Percentiles rank a stretch among this genome's conserved stretches.
phyloP scores from a whole-genome alignment of 73 alveolate genomes.

The Paramecium pentaurelia region DNA sequence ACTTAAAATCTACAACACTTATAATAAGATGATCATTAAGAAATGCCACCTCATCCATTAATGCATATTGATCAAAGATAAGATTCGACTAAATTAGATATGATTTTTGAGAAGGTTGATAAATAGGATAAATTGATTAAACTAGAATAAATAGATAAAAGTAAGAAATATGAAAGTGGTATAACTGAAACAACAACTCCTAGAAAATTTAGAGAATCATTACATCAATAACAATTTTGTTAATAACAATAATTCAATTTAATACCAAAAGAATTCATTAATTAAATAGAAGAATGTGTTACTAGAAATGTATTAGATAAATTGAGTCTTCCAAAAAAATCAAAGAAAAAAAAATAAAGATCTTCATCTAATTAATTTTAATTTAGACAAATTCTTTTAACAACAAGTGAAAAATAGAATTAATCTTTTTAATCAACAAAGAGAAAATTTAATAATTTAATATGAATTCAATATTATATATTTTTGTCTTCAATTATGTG shows the following conservation, averaged over 20 bases:
- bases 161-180: background rate
- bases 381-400: background rate
- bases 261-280: background rate
- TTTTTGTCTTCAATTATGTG: background rate
- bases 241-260: background rate
- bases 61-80: background rate
- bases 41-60: constrained; percentile 1
- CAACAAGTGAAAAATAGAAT: background rate
- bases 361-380: background rate
- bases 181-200: background rate
- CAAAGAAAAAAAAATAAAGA: background rate
- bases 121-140: background rate
- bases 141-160: background rate
- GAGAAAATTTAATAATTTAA: background rate
- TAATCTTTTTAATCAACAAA: background rate
- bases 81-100: background rate
- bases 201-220: background rate
- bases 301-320: background rate
- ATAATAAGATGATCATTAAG: background rate
- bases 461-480: background rate
- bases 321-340: background rate
- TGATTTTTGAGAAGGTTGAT: background rate
- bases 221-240: background rate
- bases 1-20: background rate
- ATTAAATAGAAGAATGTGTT: background rate